Conservation (phyloP, 352 stramenopile species). For the Phytophthora chlamydospora region DNA sequence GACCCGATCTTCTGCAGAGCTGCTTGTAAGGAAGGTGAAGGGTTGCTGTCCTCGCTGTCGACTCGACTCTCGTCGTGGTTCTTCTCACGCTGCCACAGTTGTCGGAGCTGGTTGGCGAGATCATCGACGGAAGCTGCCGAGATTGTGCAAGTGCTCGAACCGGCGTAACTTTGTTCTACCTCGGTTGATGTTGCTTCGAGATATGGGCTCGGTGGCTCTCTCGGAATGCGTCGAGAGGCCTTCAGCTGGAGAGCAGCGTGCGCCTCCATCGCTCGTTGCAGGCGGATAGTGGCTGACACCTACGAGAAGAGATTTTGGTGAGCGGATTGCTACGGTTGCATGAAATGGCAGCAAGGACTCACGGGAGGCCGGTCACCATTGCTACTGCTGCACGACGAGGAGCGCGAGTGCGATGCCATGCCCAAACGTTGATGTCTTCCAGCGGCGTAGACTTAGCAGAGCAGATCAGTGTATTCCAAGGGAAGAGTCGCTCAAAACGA, state of each 20-base stretch:
- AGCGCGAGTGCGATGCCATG: slow-evolving; percentile 25
- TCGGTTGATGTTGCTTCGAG: background rate
- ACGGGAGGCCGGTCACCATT: slow-evolving; percentile 12
- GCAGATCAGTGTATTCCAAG: too few species aligned
- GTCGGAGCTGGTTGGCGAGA: slow-evolving; percentile 37
- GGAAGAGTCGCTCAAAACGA: slow-evolving; percentile 7
- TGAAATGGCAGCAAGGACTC: background rate
- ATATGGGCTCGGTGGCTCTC: background rate
- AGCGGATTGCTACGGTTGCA: too few species aligned
- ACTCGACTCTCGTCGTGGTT: slow-evolving; percentile 3
- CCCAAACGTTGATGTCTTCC: background rate
- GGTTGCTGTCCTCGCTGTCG: background rate
- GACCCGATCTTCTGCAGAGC: slow-evolving; percentile 58
- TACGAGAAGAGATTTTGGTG: background rate
- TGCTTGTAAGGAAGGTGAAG: slow-evolving; percentile 13
- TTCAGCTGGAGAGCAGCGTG: slow-evolving; percentile 28
- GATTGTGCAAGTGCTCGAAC: background rate
- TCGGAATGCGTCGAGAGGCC: slow-evolving; percentile 1
- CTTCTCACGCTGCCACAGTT: slow-evolving; percentile 26
- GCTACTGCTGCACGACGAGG: slow-evolving; percentile 23
- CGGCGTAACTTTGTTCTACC: background rate
- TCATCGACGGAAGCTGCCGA: slow-evolving; percentile 23
- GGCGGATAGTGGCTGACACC: slow-evolving; percentile 31
- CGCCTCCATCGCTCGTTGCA: slow-evolving; percentile 41
- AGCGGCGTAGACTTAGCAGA: too few species aligned